phyloP scores from a whole-genome alignment of 257 asterid genomes.

The Solanum corneliomulleri region DNA sequence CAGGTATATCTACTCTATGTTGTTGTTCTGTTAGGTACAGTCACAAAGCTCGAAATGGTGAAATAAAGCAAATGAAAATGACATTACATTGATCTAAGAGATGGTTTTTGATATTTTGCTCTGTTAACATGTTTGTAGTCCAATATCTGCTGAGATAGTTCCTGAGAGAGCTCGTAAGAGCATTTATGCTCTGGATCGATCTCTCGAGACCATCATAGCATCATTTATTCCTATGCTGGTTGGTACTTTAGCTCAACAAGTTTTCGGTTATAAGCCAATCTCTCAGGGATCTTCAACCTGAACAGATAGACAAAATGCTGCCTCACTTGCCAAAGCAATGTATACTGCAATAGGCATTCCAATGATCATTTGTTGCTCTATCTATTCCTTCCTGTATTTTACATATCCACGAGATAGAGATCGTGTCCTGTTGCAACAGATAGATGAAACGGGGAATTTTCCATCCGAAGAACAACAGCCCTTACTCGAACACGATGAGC shows the following conservation, averaged over 20 bases:
- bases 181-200: slow-evolving; percentile 7
- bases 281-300: neutral
- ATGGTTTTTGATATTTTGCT: slow-evolving; percentile 30
- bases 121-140: neutral
- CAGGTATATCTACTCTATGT: neutral
- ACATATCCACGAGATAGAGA: neutral
- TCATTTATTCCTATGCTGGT: slow-evolving; percentile 83
- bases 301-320: slow-evolving; percentile 51
- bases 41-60: neutral
- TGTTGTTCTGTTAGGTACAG: neutral
- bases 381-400: neutral
- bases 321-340: slow-evolving; percentile 80
- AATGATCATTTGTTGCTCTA: slow-evolving; percentile 40
- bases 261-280: slow-evolving; percentile 53
- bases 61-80: neutral
- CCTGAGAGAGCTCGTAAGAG: neutral
- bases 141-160: slow-evolving; percentile 12
- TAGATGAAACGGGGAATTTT: neutral
- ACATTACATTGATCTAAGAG: neutral
- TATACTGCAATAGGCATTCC: slow-evolving; percentile 80
- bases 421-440: neutral
- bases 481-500: slow-evolving; percentile 29
- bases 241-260: slow-evolving; percentile 55
- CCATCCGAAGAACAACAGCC: neutral
- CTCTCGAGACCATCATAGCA: slow-evolving; percentile 52